These are phyloP conservation scores for Colletotrichum eremochloae DNA, from an alignment of 2,329 filamentous ascomycete species.

Conservation along the genomic window DNA sequence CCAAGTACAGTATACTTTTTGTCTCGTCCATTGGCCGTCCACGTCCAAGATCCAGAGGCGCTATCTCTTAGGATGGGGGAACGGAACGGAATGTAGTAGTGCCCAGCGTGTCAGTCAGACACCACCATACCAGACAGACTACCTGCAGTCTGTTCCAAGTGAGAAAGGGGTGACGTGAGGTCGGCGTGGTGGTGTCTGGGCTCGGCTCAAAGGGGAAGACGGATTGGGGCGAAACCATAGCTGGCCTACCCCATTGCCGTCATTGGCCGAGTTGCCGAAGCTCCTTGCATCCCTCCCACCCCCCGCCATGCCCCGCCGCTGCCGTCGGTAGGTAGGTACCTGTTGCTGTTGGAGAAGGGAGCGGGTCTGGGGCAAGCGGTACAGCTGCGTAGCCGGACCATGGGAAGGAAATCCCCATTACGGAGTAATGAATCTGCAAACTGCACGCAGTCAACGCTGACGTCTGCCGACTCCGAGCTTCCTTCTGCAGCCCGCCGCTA, in stretches of 20 bases:
- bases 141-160: neutral
- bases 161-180: constrained; percentile 35
- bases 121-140: too few relatives aligned
- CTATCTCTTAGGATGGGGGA: constrained; percentile 13
- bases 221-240: constrained; percentile 37
- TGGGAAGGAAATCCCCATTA: constrained; percentile 12
- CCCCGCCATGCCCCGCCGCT: constrained; percentile 31
- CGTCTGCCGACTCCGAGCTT: constrained; percentile 27
- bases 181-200: constrained; percentile 29
- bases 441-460: constrained; percentile 21
- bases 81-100: constrained; percentile 19
- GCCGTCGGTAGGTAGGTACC: constrained; percentile 21
- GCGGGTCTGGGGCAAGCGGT: constrained; percentile 2
- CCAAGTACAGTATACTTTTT: constrained; percentile 32
- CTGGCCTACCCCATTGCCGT: constrained; percentile 49
- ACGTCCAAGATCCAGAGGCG: constrained; percentile 1
- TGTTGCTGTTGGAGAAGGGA: constrained; percentile 1
- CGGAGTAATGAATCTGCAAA: constrained; percentile 7
- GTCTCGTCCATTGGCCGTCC: constrained; percentile 10
- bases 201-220: constrained; percentile 56
- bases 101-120: neutral
- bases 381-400: constrained; percentile 14
- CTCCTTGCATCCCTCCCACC: constrained; percentile 41
- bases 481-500: constrained; percentile 24
- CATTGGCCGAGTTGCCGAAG: constrained; percentile 63